Conservation (phyloP, 2,329 filamentous ascomycete genomes). For the Penicillium sp. region DNA sequence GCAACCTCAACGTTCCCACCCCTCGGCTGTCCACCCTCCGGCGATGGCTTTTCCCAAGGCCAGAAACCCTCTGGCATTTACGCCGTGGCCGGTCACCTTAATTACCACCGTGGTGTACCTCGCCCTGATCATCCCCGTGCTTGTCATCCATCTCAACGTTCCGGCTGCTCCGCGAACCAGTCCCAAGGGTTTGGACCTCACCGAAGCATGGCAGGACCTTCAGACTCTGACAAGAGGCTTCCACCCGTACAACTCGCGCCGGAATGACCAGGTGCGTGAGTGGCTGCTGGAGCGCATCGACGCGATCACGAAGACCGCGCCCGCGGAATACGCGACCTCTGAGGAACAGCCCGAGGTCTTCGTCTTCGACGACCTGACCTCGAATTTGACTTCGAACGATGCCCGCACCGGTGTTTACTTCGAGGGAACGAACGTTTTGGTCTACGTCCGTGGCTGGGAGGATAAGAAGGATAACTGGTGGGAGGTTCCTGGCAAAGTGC, state of each 20-base stretch:
- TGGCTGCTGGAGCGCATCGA: constrained; percentile 72
- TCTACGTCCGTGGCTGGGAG: constrained; percentile 81
- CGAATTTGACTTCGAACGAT: constrained; percentile 72
- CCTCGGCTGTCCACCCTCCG: constrained; percentile 6
- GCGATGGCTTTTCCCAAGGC: constrained; percentile 35
- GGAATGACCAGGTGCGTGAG: constrained; percentile 75
- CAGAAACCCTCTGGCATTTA: constrained; percentile 65
- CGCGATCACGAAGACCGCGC: constrained; percentile 66
- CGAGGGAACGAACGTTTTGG: constrained; percentile 86
- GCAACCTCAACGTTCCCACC: constrained; percentile 18
- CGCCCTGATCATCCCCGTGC: constrained; percentile 68
- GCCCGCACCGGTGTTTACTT: constrained; percentile 67
- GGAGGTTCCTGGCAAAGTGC: constrained; percentile 51
- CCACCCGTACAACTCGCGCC: constrained; percentile 84
- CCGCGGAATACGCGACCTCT: constrained; percentile 18
- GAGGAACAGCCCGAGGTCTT: constrained; percentile 43
- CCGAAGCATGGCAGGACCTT: constrained; percentile 83
- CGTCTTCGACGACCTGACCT: constrained; percentile 74
- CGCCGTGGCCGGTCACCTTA: constrained; percentile 75
- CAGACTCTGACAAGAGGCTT: constrained; percentile 70
- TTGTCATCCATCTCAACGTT: constrained; percentile 73
- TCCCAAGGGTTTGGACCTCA: constrained; percentile 70
- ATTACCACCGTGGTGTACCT: constrained; percentile 75
- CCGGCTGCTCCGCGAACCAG: constrained; percentile 61
- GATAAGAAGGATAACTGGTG: constrained; percentile 75